A percentile compares a stretch with the other conserved stretches of the same genome.
Conservation (phyloP, 1,284 basidiomycete genomes). For the Coniophora puteana region DNA sequence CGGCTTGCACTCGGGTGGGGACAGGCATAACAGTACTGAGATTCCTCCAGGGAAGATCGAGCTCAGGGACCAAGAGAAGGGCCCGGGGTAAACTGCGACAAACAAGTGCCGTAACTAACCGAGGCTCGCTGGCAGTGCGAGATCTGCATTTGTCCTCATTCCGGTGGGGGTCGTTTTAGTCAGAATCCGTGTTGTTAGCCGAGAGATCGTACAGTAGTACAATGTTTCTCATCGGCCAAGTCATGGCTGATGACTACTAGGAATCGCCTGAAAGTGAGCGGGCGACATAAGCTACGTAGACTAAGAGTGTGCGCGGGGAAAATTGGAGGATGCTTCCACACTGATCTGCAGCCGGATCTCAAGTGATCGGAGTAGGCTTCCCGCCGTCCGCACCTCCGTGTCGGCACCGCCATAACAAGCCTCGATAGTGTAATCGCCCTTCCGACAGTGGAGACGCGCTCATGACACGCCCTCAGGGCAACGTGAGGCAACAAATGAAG, state of each 20-base stretch:
- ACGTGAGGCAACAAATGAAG: not conserved
- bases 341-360: conserved; percentile 28
- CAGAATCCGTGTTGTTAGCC: too few species aligned
- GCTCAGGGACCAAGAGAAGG: conserved; percentile 18
- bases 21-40: conserved; percentile 21
- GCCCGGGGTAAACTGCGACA: conserved; percentile 11
- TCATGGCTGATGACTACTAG: too few species aligned
- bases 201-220: too few species aligned
- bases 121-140: not conserved
- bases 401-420: conserved; percentile 22
- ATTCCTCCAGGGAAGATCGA: not conserved
- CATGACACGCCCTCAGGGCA: not conserved
- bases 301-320: conserved; percentile 2
- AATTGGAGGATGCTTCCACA: conserved; percentile 2
- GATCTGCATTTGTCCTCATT: not conserved
- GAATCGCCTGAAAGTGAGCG: too few species aligned
- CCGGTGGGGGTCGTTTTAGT: not conserved
- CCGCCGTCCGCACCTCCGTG: conserved; percentile 5
- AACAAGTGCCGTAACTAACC: conserved; percentile 16
- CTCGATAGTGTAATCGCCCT: not conserved
- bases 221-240: too few species aligned
- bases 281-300: too few species aligned
- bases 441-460: not conserved
- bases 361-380: conserved; percentile 20
- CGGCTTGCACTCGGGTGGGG: conserved; percentile 21